These are phyloP conservation scores for Termitomyces sp. DNA, from an alignment of 768 basidiomycete genomes.

Conservation along the genomic window DNA sequence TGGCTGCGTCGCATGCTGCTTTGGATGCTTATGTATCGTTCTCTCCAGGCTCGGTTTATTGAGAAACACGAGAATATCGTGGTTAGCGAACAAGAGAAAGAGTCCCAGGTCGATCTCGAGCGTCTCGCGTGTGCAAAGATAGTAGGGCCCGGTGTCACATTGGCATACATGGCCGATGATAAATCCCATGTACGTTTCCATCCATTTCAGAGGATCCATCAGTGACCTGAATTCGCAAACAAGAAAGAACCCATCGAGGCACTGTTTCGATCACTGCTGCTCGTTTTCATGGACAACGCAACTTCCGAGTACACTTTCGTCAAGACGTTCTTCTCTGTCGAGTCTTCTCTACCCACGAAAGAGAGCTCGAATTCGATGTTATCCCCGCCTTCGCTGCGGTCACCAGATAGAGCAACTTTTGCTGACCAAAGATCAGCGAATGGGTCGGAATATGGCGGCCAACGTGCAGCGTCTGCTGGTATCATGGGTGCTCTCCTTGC, in stretches of 20 bases:
- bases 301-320: constrained; percentile 90
- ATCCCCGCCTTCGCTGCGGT: constrained; percentile 33
- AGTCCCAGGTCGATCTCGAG: constrained; percentile 39
- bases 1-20: neutral
- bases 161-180: constrained; percentile 88
- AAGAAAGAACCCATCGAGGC: constrained; percentile 84
- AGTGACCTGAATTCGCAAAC: constrained; percentile 8
- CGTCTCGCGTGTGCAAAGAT: constrained; percentile 66
- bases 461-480: constrained; percentile 24
- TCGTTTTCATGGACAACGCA: constrained; percentile 94
- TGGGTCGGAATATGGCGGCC: constrained; percentile 48
- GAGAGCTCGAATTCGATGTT: constrained; percentile 29
- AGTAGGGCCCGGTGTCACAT: constrained; percentile 73
- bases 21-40: neutral
- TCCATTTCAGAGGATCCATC: neutral
- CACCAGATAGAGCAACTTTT: constrained; percentile 36
- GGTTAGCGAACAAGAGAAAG: constrained; percentile 34
- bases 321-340: constrained; percentile 69
- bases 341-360: constrained; percentile 22
- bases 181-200: constrained; percentile 64
- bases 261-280: constrained; percentile 74
- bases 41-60: constrained; percentile 48
- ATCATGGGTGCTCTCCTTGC: constrained; percentile 28
- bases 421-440: constrained; percentile 35
- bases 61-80: constrained; percentile 71